A percentile compares a stretch with the other conserved stretches of the same genome.
Evolutionary conservation across 1,284 basidiomycete species (phyloP).

Genomic region (Trametes sp.): DNA sequence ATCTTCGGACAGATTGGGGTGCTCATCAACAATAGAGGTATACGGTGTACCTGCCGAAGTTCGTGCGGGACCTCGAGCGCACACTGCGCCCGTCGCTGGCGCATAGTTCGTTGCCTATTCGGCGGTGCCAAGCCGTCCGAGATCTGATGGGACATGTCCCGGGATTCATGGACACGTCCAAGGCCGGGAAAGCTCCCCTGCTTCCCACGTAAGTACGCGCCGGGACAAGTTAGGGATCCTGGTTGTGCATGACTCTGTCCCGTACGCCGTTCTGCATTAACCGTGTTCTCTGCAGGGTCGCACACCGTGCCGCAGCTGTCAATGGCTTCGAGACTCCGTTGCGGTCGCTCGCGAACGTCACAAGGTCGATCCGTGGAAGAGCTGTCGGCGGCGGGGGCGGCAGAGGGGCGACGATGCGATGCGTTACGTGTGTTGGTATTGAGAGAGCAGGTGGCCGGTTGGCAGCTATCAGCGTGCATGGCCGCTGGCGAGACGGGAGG

Average conservation of each 20-base stretch:
- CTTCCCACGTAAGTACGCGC: conserved; percentile 17
- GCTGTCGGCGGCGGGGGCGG: not conserved
- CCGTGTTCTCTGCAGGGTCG: not conserved
- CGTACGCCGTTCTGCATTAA: conserved; percentile 4
- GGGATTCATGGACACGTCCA: conserved; percentile 15
- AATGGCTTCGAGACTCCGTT: not conserved
- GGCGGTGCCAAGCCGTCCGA: conserved; percentile 14
- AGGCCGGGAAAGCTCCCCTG: conserved; percentile 10
- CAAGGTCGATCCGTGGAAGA: conserved; percentile 1
- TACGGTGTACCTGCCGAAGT: conserved; percentile 11
- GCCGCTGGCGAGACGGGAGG: conserved; percentile 3
- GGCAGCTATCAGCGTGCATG: too few relatives aligned
- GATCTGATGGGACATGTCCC: conserved; percentile 20
- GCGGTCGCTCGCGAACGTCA: conserved; percentile 2
- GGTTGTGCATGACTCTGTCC: conserved; percentile 3
- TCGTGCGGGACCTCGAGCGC: conserved; percentile 2
- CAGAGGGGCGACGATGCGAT: conserved; percentile 1
- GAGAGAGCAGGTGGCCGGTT: conserved; percentile 3
- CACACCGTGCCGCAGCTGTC: conserved; percentile 5
- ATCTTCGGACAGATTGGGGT: conserved; percentile 14
- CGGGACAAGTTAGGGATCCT: conserved; percentile 4
- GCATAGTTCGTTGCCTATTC: conserved; percentile 8
- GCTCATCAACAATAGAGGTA: conserved; percentile 7
- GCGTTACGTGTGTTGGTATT: conserved; percentile 13
- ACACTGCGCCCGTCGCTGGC: not conserved